A percentile compares a stretch with the other conserved stretches of the same genome.
Conservation (phyloP, 2,329 filamentous ascomycete genomes). For the Fusarium devonianum region DNA sequence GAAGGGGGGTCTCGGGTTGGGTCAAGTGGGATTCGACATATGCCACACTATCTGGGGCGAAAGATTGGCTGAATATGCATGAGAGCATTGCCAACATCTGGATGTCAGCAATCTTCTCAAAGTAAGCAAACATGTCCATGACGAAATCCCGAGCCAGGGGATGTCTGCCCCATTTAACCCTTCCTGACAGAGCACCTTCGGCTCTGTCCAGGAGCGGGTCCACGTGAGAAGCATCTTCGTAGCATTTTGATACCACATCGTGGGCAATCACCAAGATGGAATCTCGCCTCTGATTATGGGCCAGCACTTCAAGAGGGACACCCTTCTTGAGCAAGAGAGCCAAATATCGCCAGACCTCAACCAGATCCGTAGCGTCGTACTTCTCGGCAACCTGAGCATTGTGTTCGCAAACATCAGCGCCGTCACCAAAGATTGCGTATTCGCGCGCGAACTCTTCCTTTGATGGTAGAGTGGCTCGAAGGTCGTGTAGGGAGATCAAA, state of each 20-base stretch:
- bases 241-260: conserved; percentile 57
- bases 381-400: conserved; percentile 81
- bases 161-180: conserved; percentile 73
- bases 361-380: conserved; percentile 73
- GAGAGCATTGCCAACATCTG: conserved; percentile 78
- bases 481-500: conserved; percentile 74
- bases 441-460: conserved; percentile 78
- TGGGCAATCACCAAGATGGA: conserved; percentile 74
- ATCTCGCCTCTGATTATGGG: conserved; percentile 60
- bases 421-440: conserved; percentile 85
- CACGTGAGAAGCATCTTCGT: conserved; percentile 19
- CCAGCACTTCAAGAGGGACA: conserved; percentile 72
- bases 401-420: conserved; percentile 80
- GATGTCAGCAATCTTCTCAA: conserved; percentile 67
- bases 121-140: conserved; percentile 68
- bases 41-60: conserved; percentile 61
- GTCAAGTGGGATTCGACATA: conserved; percentile 64
- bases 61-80: conserved; percentile 71
- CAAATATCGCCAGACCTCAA: conserved; percentile 84
- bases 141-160: conserved; percentile 70
- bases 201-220: conserved; percentile 17
- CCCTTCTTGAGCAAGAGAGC: conserved; percentile 79
- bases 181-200: conserved; percentile 55
- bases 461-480: conserved; percentile 76
- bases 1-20: conserved; percentile 67